Evolutionary conservation across 352 stramenopile species (phyloP), one percentile per base, ranked within the genome.

Genomic region (Phytophthora syringae): DNA sequence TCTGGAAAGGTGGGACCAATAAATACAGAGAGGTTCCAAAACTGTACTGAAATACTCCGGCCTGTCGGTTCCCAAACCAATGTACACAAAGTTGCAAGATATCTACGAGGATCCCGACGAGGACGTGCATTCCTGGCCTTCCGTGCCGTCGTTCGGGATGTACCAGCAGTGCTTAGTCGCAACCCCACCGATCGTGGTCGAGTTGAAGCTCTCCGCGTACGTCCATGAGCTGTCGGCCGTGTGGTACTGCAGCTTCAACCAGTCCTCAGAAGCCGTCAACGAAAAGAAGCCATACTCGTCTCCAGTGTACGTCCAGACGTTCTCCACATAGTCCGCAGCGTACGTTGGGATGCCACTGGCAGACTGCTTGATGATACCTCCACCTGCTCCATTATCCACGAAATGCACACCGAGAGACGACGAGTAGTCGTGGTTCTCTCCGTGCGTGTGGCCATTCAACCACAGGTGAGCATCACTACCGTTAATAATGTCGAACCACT

Each of bases 301-400:
- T 21, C 81, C 79, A 13, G 67, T 66, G 32, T 83, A 86, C 16
- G 70, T 60, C 84, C 84, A 92, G 12, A 89, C 43, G 50, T 89
- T 89, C 42, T 79, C 64, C 3, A 93, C 65, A 13, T 82, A 80
- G 42, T 68, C 52, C 40, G 67, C 53, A 1, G 79, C 81, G 60
- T 88, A 85, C 3, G 67, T 74, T 0, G 82, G 80, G 36, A 91
- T 89, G 37, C 79, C 82, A 43, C 79, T 85, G 5, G 82, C 74
- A 37, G 84, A 89, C 52, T 88, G 65, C 47, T 81, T 89, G 63
- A 89, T 78, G 60, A 92, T 92, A 62, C 84, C 84, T 1, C 84
- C 84, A 24, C 84, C 84, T 24, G 81, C 84, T 13, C 84, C 84
- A 25, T 92, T 92, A 55, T 90, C 84, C 2, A 92, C 72, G 32